Percentiles rank a stretch among this genome's conserved stretches.
phyloP scores from a whole-genome alignment of 2,329 filamentous ascomycete species.

The Fonsecaea monophora region DNA sequence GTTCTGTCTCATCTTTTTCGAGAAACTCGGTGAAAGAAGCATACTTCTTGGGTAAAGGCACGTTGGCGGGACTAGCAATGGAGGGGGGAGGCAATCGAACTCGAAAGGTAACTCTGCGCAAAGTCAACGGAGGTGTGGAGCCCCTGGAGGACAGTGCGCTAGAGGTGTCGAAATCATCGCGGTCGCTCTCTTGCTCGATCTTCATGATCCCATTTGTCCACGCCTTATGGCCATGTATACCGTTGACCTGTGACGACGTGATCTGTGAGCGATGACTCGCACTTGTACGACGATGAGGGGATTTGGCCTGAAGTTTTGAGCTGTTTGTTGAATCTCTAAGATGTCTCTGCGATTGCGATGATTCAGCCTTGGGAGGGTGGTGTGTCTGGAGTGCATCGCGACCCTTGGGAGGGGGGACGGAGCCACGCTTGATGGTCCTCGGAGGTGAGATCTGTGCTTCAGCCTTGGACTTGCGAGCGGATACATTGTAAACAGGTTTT shows the following conservation, averaged over 20 bases:
- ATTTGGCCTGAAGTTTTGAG: conserved; percentile 20
- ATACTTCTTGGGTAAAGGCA: conserved; percentile 54
- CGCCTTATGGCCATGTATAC: conserved; percentile 5
- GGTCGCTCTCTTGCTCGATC: conserved; percentile 23
- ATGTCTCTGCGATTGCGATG: conserved; percentile 14
- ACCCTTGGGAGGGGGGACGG: conserved; percentile 26
- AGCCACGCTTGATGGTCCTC: conserved; percentile 21
- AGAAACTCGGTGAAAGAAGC: conserved; percentile 70
- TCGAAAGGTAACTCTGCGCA: conserved; percentile 54
- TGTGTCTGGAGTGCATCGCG: conserved; percentile 16
- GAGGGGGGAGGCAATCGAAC: conserved; percentile 59
- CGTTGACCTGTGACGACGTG: conserved; percentile 24
- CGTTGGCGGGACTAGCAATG: conserved; percentile 60
- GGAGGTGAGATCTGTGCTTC: conserved; percentile 27
- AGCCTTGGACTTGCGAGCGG: conserved; percentile 39
- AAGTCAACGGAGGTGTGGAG: conserved; percentile 29
- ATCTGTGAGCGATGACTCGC: conserved; percentile 2
- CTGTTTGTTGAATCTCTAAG: conserved; percentile 8
- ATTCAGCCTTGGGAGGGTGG: conserved; percentile 18
- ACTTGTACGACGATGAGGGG: conserved; percentile 13
- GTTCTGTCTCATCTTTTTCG: conserved; percentile 55
- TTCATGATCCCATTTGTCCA: conserved; percentile 24
- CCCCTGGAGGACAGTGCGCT: conserved; percentile 11
- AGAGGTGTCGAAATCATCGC: conserved; percentile 18
- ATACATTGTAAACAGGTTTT: conserved; percentile 43